Percentiles rank a stretch among this genome's conserved stretches.
Conservation (phyloP, 2,329 filamentous ascomycete species). For the Neofusicoccum ribis region DNA sequence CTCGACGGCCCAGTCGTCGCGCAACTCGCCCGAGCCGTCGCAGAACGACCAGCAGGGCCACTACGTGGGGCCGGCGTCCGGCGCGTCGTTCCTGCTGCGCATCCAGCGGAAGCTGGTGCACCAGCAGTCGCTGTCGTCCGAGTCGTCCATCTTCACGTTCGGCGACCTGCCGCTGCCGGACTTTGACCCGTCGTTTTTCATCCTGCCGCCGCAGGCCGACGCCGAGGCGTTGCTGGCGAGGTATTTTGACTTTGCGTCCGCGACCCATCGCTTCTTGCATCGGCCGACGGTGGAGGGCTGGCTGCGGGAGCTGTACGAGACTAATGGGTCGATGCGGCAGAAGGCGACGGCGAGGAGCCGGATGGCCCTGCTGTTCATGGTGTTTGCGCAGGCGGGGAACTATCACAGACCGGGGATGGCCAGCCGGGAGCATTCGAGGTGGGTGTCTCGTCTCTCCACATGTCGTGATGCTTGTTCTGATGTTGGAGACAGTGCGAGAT, state of each 20-base stretch:
- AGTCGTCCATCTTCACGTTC: conserved; percentile 52
- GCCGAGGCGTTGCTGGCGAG: conserved; percentile 49
- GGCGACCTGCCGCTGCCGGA: conserved; percentile 52
- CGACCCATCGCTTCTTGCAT: conserved; percentile 61
- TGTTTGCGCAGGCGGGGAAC: conserved; percentile 38
- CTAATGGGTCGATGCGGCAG: conserved; percentile 28
- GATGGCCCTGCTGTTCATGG: conserved; percentile 33
- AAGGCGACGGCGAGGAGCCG: conserved; percentile 31
- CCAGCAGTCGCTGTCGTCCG: conserved; percentile 39
- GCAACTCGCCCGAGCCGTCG: conserved; percentile 48
- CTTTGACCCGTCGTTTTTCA: conserved; percentile 31
- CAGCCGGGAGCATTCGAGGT: conserved; percentile 2
- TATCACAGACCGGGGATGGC: background rate
- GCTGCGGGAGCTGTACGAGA: conserved; percentile 28
- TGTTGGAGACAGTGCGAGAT: conserved; percentile 42
- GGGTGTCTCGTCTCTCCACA: background rate
- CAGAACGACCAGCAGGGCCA: conserved; percentile 50
- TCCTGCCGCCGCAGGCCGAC: conserved; percentile 42
- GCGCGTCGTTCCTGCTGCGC: conserved; percentile 51
- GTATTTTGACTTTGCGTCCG: conserved; percentile 64
- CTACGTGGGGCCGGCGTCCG: conserved; percentile 51
- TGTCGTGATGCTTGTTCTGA: background rate
- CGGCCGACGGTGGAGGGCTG: conserved; percentile 54
- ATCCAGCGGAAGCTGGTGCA: conserved; percentile 51
- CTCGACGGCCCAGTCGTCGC: conserved; percentile 28